Evolutionary conservation across 805 yeast genomes (phyloP).

Genomic region (Debaryomyces hansenii): DNA sequence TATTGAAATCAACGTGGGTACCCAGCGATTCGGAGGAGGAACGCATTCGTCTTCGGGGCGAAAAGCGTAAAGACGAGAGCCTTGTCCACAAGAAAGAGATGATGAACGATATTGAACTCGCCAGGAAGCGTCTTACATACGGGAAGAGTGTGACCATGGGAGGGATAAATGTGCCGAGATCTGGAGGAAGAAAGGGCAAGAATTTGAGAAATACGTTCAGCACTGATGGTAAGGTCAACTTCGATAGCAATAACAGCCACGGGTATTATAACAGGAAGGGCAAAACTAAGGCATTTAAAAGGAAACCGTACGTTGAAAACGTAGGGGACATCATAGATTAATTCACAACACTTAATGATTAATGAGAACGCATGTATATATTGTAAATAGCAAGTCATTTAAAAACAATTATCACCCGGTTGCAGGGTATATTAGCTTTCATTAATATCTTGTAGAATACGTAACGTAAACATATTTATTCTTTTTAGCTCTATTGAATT

Average conservation of each 20-base stretch:
- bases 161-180: slow-evolving; percentile 1
- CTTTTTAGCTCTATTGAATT: too few relatives aligned
- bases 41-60: slow-evolving; percentile 51
- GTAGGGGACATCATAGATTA: slow-evolving; percentile 27
- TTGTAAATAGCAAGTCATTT: slow-evolving; percentile 1
- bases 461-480: too few relatives aligned
- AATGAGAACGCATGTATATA: slow-evolving; percentile 2
- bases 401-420: background rate
- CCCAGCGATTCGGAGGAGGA: slow-evolving; percentile 60
- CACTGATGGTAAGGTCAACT: slow-evolving; percentile 13
- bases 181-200: background rate
- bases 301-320: slow-evolving; percentile 20
- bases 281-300: slow-evolving; percentile 1
- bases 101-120: slow-evolving; percentile 7
- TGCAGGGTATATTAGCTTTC: background rate
- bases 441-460: background rate
- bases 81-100: slow-evolving; percentile 6
- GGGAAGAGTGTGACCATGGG: slow-evolving; percentile 9
- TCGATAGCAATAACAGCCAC: slow-evolving; percentile 12
- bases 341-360: slow-evolving; percentile 1
- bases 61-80: slow-evolving; percentile 17
- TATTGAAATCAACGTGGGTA: slow-evolving; percentile 72
- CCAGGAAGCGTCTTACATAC: slow-evolving; percentile 6
- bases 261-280: slow-evolving; percentile 10
- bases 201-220: slow-evolving; percentile 6